A percentile compares a stretch with the other conserved stretches of the same genome.
Evolutionary conservation across 2,329 filamentous ascomycete genomes (phyloP).

Genomic region (Pseudogymnoascus sp.): DNA sequence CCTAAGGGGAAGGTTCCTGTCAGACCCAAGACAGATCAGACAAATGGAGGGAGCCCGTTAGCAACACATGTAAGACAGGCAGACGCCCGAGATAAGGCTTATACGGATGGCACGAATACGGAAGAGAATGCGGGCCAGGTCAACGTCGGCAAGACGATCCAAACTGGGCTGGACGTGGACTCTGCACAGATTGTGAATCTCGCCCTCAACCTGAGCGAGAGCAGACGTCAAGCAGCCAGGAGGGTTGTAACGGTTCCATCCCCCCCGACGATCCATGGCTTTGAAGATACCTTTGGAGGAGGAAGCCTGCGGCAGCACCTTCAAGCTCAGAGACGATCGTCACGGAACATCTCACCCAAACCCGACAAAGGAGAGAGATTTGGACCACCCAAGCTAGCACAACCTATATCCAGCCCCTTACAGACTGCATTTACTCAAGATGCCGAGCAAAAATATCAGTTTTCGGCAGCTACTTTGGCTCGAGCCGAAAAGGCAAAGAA

Average conservation of each 20-base stretch:
- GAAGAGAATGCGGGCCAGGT: conserved; percentile 9
- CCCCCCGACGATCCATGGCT: conserved; percentile 35
- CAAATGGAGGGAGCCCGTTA: conserved; percentile 23
- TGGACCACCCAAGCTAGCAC: background rate
- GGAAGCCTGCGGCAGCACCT: conserved; percentile 61
- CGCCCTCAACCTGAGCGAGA: conserved; percentile 82
- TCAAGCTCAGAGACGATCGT: conserved; percentile 62
- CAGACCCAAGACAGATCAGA: conserved; percentile 20
- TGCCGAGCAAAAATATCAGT: conserved; percentile 52
- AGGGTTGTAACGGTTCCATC: conserved; percentile 46
- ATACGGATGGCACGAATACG: conserved; percentile 2
- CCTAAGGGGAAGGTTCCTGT: conserved; percentile 22
- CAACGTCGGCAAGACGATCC: conserved; percentile 11
- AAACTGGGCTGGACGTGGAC: conserved; percentile 56
- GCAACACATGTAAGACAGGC: conserved; percentile 21
- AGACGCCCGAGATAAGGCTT: conserved; percentile 3
- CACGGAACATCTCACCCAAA: conserved; percentile 55
- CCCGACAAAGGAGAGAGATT: conserved; percentile 35
- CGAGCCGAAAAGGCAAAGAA: conserved; percentile 79
- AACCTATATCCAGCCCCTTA: conserved; percentile 33
- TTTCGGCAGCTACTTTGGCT: conserved; percentile 73
- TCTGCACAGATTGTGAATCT: conserved; percentile 88
- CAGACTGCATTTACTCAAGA: conserved; percentile 46
- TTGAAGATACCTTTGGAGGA: conserved; percentile 34
- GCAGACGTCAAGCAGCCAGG: conserved; percentile 57